A percentile compares a stretch with the other conserved stretches of the same genome.
Conservation (phyloP, 169 alveolate species). For the Theileria annulata region DNA sequence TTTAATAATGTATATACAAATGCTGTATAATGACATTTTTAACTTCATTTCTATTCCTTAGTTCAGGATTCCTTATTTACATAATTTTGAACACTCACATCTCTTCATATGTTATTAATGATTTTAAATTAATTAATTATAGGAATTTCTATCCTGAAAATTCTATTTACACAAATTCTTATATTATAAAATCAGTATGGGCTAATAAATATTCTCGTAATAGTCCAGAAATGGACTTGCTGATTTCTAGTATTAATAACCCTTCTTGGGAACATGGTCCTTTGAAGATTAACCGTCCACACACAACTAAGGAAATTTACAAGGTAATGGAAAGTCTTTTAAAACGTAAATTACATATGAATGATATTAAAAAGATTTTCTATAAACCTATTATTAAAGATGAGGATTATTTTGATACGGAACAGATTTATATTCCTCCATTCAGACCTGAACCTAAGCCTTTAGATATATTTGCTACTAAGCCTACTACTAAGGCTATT, state of each 20-base stretch:
- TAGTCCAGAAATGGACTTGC: slow-evolving; percentile 13
- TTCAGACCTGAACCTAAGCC: neutral
- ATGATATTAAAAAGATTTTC: neutral
- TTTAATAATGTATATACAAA: neutral
- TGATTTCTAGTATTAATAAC: neutral
- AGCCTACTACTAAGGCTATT: too few species aligned
- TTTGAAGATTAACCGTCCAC: neutral
- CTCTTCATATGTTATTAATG: too few species aligned
- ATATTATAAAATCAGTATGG: too few species aligned
- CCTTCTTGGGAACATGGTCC: slow-evolving; percentile 8
- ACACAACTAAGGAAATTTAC: neutral
- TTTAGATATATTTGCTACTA: neutral
- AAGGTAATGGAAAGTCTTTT: neutral
- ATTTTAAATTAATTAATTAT: too few species aligned
- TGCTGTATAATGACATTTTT: neutral
- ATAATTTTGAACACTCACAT: too few species aligned
- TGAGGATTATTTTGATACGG: neutral
- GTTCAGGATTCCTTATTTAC: neutral
- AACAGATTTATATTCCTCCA: neutral
- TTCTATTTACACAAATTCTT: too few species aligned
- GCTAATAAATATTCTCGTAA: slow-evolving; percentile 5
- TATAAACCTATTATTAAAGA: neutral
- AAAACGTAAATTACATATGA: slow-evolving; percentile 1
- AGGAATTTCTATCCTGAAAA: too few species aligned
- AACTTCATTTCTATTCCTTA: neutral